Evolutionary conservation across 2,329 filamentous ascomycete genomes (phyloP).

Genomic region (Aspergillus sp.): DNA sequence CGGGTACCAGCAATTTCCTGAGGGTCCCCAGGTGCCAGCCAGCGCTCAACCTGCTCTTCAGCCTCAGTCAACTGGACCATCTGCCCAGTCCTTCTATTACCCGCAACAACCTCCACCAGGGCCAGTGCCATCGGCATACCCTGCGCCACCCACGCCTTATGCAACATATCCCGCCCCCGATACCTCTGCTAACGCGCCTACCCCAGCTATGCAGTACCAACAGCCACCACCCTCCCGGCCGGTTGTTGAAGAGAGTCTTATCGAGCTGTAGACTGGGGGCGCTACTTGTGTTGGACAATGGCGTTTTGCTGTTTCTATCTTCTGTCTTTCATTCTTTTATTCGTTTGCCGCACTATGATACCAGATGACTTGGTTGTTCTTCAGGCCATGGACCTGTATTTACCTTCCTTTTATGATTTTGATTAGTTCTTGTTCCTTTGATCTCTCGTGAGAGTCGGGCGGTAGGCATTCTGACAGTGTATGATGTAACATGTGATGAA

Average conservation of each 20-base stretch:
- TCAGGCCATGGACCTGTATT: slow-evolving; percentile 12
- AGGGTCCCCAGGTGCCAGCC: slow-evolving; percentile 9
- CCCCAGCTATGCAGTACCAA: too few relatives aligned
- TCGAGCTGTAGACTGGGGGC: slow-evolving; percentile 18
- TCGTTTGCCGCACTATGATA: slow-evolving; percentile 19
- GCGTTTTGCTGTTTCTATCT: background rate
- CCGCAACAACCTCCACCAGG: slow-evolving; percentile 13
- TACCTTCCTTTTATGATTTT: slow-evolving; percentile 1
- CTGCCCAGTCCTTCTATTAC: slow-evolving; percentile 15
- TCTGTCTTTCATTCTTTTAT: slow-evolving; percentile 4
- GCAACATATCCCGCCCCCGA: slow-evolving; percentile 15
- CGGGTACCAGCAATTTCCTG: slow-evolving; percentile 9
- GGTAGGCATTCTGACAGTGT: too few relatives aligned
- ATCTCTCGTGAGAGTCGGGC: too few relatives aligned
- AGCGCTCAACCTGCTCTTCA: slow-evolving; percentile 8
- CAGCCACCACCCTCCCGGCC: slow-evolving; percentile 14
- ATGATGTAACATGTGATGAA: too few relatives aligned
- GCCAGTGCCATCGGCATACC: slow-evolving; percentile 7
- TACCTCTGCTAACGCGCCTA: slow-evolving; percentile 12
- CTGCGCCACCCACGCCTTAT: slow-evolving; percentile 11
- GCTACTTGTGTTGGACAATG: background rate
- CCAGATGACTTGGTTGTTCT: slow-evolving; percentile 19
- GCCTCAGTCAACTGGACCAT: slow-evolving; percentile 9
- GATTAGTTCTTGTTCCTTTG: too few relatives aligned
- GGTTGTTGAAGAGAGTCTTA: slow-evolving; percentile 25